Conservation (phyloP, 2,329 filamentous ascomycete species). For the Ophiosphaerella narmari region DNA sequence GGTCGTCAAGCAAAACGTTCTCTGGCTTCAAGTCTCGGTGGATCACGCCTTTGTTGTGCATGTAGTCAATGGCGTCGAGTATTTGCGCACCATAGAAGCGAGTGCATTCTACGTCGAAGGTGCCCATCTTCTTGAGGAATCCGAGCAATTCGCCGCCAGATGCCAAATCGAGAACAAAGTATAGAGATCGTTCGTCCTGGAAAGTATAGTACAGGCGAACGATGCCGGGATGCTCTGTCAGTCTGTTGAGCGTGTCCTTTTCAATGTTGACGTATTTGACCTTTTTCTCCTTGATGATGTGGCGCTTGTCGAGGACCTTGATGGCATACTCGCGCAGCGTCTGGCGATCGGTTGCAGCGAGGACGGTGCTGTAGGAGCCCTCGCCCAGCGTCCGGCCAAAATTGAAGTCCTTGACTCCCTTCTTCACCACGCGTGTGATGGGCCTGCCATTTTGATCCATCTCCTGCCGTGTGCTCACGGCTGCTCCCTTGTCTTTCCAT, state of each 20-base stretch:
- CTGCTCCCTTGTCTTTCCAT: conserved; percentile 95
- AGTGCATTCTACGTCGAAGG: conserved; percentile 93
- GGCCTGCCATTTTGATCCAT: conserved; percentile 83
- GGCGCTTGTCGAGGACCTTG: conserved; percentile 96
- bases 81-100: conserved; percentile 96
- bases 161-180: conserved; percentile 94
- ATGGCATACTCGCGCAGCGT: conserved; percentile 96
- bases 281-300: conserved; percentile 99
- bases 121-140: conserved; percentile 90
- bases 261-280: conserved; percentile 99
- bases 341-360: conserved; percentile 89
- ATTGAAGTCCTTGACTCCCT: conserved; percentile 94
- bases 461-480: conserved; percentile 79
- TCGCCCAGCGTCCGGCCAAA: conserved; percentile 92
- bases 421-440: conserved; percentile 84
- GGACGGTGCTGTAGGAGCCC: conserved; percentile 96
- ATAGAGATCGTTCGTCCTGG: conserved; percentile 92
- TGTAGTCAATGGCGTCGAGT: conserved; percentile 93
- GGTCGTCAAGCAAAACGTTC: conserved; percentile 90
- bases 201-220: conserved; percentile 98
- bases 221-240: conserved; percentile 95
- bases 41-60: conserved; percentile 95
- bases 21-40: conserved; percentile 97
- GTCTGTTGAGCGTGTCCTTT: conserved; percentile 93
- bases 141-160: conserved; percentile 90